Conservation (phyloP, 2,329 filamentous ascomycete species). For the Coniosporium tulheliwenetii region DNA sequence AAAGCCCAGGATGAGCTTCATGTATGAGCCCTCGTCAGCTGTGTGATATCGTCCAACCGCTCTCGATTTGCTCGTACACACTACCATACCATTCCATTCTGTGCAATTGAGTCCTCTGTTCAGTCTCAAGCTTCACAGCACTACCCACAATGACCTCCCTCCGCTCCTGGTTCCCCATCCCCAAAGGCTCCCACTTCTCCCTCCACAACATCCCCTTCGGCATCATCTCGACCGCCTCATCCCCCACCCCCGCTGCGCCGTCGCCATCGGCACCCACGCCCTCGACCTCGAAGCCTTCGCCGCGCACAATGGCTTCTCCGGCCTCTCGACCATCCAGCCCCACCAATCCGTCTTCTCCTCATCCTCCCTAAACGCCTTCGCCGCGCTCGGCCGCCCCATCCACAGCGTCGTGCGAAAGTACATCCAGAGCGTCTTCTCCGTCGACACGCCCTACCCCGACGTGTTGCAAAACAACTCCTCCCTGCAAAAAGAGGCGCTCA, state of each 20-base stretch:
- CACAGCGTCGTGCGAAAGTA: constrained; percentile 54
- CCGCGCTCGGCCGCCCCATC: constrained; percentile 50
- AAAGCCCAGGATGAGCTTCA: too few species aligned
- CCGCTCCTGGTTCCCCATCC: constrained; percentile 44
- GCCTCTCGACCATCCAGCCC: constrained; percentile 38
- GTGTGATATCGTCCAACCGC: too few species aligned
- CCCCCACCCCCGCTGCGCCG: constrained; percentile 44
- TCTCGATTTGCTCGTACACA: background rate
- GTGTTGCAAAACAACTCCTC: constrained; percentile 46
- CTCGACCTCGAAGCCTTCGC: constrained; percentile 53
- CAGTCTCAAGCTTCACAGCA: background rate
- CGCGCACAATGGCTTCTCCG: constrained; percentile 41
- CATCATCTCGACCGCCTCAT: constrained; percentile 51
- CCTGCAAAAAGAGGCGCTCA: constrained; percentile 41
- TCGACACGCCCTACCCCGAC: constrained; percentile 41
- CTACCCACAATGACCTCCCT: constrained; percentile 13
- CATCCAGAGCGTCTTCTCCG: constrained; percentile 50
- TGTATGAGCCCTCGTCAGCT: too few species aligned
- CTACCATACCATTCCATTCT: background rate
- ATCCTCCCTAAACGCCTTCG: constrained; percentile 57
- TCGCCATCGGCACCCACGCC: constrained; percentile 58
- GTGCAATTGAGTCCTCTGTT: background rate
- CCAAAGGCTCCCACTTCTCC: constrained; percentile 51
- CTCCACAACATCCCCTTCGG: constrained; percentile 73
- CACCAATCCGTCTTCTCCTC: constrained; percentile 47